phyloP scores from a whole-genome alignment of 306 rosid genomes.

The Vicia faba region DNA sequence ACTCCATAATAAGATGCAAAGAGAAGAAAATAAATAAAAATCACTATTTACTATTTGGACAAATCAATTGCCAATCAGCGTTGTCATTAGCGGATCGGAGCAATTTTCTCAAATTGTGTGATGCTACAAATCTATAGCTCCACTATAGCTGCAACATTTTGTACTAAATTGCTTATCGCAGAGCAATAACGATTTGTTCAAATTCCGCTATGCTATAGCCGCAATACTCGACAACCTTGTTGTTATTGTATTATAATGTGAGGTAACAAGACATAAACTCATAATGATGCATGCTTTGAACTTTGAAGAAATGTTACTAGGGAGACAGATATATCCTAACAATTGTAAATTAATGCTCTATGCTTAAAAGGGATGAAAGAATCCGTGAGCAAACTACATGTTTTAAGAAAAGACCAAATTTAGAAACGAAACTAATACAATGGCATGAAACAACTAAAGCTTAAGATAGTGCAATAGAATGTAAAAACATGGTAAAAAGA shows the following conservation, averaged over 20 bases:
- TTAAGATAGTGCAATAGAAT: constrained; percentile 11
- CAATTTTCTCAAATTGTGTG: not conserved
- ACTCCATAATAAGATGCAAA: not conserved
- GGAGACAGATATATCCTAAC: constrained; percentile 1
- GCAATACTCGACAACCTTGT: not conserved
- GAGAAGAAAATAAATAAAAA: not conserved
- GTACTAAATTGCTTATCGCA: not conserved
- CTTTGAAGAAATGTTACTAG: constrained; percentile 9
- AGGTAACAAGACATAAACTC: constrained; percentile 19
- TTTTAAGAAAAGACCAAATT: constrained; percentile 19
- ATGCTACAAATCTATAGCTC: not conserved
- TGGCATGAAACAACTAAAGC: constrained; percentile 19
- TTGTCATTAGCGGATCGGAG: not conserved
- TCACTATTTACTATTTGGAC: not conserved
- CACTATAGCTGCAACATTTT: not conserved
- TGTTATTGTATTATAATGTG: constrained; percentile 13
- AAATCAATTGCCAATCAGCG: not conserved
- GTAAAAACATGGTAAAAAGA: constrained; percentile 26
- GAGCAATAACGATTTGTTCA: not conserved
- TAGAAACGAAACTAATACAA: constrained; percentile 4
- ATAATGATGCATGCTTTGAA: constrained; percentile 14
- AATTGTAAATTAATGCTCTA: constrained; percentile 25
- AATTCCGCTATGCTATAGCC: not conserved
- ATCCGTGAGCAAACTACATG: constrained; percentile 2
- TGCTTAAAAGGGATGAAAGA: constrained; percentile 21